Base-by-base conservation (phyloP, 441 rosid species). In the Erodium moschatum region DNA sequence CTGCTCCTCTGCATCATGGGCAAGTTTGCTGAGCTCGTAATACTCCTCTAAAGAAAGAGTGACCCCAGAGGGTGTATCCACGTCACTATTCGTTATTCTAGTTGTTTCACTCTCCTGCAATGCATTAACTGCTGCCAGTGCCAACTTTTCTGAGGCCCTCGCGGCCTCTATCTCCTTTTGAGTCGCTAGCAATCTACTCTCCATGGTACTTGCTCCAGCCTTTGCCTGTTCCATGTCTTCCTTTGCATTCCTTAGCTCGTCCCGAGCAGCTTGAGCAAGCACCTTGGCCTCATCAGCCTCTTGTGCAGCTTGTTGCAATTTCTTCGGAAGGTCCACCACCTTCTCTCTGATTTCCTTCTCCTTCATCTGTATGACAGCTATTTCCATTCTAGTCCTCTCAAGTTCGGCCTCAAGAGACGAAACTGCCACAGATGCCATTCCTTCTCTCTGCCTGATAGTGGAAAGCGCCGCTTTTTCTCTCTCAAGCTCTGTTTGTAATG, bases 141-240 rank as follows among this genome's bases (percentile, higher is more conserved):
- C 98, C 68, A 93, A 66, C 64, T 83, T 83, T 69, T 93, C 97
- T 0, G 98, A 89, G 71, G 96, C 96, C 76, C 74, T 85, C 42
- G 98, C 88, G 65, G 97, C 98, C 75, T 85, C 96, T 52, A 84
- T 93, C 80, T 90, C 98, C 78, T 90, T 93, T 44, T 79, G 87
- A 44, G 96, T 86, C 4, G 98, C 97, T 13, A 81, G 81, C 71
- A 93, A 77, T 70, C 96, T 82, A 81, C 95, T 87, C 74, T 85
- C 86, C 83, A 90, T 77, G 18, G 95, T 89, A 79, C 80, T 80
- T 40, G 86, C 88, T n/a, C 85, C 91, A 63, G 97, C 97, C 77
- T 82, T 87, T 31, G 89, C 97, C 70, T 85, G 95, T 70, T 88
- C 97, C 0, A 86, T 84, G 74, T 85, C 95, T 76, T 90, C 97